These are phyloP conservation scores for Podospora pseudoanserina DNA, from an alignment of 495 filamentous ascomycete genomes.

Conservation along the genomic window DNA sequence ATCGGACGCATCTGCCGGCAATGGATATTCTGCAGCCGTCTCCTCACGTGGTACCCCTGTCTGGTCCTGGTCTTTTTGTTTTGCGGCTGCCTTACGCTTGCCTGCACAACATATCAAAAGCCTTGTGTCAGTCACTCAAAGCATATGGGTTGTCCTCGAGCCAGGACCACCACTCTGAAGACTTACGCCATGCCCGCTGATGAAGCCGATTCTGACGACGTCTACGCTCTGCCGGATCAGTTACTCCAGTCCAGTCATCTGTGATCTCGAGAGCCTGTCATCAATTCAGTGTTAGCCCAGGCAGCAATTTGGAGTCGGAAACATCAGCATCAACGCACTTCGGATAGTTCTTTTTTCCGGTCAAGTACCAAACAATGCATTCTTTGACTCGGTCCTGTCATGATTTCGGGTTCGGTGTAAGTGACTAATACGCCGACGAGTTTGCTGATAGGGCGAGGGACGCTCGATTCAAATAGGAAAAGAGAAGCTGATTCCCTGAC, in stretches of 20 bases:
- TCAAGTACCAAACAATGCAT: not conserved
- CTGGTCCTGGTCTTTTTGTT: not conserved
- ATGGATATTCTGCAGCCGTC: not conserved
- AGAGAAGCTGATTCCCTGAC: not conserved
- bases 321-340: not conserved
- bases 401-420: not conserved
- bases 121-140: not conserved
- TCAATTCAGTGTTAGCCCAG: not conserved
- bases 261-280: not conserved
- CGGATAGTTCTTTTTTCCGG: not conserved
- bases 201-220: constrained; percentile 22
- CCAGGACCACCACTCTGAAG: not conserved
- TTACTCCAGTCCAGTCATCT: constrained; percentile 23
- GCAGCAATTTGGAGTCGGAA: not conserved
- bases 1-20: not conserved
- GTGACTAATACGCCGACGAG: not conserved
- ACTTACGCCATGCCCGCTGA: constrained; percentile 23
- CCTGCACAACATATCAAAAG: not conserved
- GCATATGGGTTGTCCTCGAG: not conserved
- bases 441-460: not conserved
- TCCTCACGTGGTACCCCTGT: not conserved
- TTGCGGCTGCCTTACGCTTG: not conserved
- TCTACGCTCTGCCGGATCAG: constrained; percentile 18
- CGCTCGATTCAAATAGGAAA: not conserved
- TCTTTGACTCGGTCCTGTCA: not conserved